Base-by-base conservation (phyloP, 345 rosid species). In the Hypericum perforatum region DNA sequence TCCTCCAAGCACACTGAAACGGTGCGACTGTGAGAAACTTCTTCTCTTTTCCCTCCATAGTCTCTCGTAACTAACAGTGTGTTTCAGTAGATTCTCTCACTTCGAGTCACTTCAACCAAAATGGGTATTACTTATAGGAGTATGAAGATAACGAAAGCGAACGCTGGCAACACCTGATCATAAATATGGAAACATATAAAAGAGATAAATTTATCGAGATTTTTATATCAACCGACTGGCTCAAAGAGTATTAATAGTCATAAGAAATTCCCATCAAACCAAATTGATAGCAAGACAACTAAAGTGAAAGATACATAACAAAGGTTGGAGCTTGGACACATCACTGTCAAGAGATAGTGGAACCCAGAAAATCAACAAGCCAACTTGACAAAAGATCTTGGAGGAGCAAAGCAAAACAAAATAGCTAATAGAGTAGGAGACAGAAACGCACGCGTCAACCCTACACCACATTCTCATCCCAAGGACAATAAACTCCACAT, bases 1-100 rank as follows among this genome's bases (percentile, higher is more conserved):
- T 75, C 49, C 89, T 81, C 97, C 99, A 92, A 49, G 95, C 97
- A 74, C 99, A 92, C 82, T 82, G 94, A 60, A 92, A 92, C 12
- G 99, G 97, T 52, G 95, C 94, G n/a, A 92, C 99, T 0, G 91
- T 89, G 49, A 89, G 76, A 58, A 77, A 82, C 63, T 77, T 84
- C 49, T 67, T 82, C 78, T 78, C 85, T 70, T 76, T 78, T 51
- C 41, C 77, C 53, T 68, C 79, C 49, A 67, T 67, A 82, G 74
- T 78, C 56, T 55, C 52, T 46, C 63, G 67, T 43, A 41, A 41
- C 40, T 16, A 8, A 37, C 14, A 45, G 46, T 41, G 39, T 8
- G 51, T 38, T 29, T n/a, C 53, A 22, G 7, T 16, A 36, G 7
- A 49, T 51, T 16, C 54, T 50, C 60, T 70, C 60, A 56, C 50